Base-by-base conservation (phyloP, 306 rosid genomes). In the Trifolium fragiferum region DNA sequence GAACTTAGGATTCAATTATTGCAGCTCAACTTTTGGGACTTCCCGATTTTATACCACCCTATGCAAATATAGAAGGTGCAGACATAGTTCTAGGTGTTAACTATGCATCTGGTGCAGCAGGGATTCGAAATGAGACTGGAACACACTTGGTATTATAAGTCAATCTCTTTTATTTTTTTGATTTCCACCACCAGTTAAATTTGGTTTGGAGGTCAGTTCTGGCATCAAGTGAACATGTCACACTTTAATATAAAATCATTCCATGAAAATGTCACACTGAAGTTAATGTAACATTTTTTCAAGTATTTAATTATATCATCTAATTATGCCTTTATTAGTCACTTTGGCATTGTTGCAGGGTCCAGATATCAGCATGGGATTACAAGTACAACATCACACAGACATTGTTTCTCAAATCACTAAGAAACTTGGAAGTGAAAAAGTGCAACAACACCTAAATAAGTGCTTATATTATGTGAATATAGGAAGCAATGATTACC, bases 91-190 rank as follows among this genome's bases (percentile, higher is more conserved):
- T 44, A 53, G 96, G 97, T 14, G 90, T 86, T 21, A 92, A 92
- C 59, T 89, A 92, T 64, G 97, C 97, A 50, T 92, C 97, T 0
- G 97, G 91, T 2, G 38, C 72, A 21, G 76, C 93, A 1, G 96
- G 97, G 13, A 88, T 92, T 61, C 82, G 77, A 41, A 6, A 6
- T 0, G 88, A 86, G 41, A 79, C 86, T 0, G 96, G 96, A 3
- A n/a, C 3, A 2, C 81, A 79, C 20, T 13, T 53, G 80, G 86
- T 55, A 43, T 43, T 55, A 43, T 44, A 44, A 44, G 6, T 44
- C 50, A 44, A 44, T 1, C 49, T 43, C n/a, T 43, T n/a, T n/a
- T n/a, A n/a, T n/a, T n/a, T n/a, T n/a, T n/a, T n/a, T n/a, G n/a
- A n/a, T n/a, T n/a, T n/a, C n/a, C n/a, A n/a, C n/a, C n/a, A n/a